These are phyloP conservation scores for Fusarium sp. DNA, from an alignment of 2,329 filamentous ascomycete species.

Conservation along the genomic window DNA sequence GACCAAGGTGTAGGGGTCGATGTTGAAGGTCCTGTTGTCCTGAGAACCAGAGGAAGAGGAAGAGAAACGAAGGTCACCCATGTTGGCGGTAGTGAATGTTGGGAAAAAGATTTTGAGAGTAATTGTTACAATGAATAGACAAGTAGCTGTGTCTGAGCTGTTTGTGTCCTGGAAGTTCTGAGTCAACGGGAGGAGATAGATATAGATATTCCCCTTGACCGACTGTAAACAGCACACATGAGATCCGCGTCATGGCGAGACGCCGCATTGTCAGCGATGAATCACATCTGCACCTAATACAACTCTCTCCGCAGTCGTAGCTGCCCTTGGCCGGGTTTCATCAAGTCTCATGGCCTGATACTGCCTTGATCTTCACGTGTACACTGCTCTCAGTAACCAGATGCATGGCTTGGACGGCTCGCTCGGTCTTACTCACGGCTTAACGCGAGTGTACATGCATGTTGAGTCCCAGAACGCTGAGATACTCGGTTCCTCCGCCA, in stretches of 20 bases:
- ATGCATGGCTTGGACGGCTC: not conserved
- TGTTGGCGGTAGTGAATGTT: constrained; percentile 9
- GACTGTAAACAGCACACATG: not conserved
- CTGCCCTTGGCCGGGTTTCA: not conserved
- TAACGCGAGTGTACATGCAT: not conserved
- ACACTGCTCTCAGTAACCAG: not conserved
- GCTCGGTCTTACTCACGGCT: not conserved
- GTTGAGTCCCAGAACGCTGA: not conserved
- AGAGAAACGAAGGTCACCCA: constrained; percentile 32
- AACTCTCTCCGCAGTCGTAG: constrained; percentile 5
- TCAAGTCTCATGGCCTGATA: not conserved
- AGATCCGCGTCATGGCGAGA: not conserved
- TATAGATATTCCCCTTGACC: not conserved
- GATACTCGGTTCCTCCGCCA: not conserved
- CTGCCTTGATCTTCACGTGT: not conserved
- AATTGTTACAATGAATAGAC: not conserved
- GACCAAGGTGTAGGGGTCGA: constrained; percentile 53
- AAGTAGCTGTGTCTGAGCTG: not conserved
- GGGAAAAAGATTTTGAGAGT: not conserved
- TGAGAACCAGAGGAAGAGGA: constrained; percentile 7
- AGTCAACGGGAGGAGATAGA: not conserved
- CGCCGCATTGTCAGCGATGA: constrained; percentile 11
- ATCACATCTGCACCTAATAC: constrained; percentile 2
- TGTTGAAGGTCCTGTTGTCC: constrained; percentile 31
- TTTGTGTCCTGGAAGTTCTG: not conserved